A percentile compares a stretch with the other conserved stretches of the same genome.
phyloP scores from a whole-genome alignment of 352 stramenopile species.

The Phytophthora foliorum region DNA sequence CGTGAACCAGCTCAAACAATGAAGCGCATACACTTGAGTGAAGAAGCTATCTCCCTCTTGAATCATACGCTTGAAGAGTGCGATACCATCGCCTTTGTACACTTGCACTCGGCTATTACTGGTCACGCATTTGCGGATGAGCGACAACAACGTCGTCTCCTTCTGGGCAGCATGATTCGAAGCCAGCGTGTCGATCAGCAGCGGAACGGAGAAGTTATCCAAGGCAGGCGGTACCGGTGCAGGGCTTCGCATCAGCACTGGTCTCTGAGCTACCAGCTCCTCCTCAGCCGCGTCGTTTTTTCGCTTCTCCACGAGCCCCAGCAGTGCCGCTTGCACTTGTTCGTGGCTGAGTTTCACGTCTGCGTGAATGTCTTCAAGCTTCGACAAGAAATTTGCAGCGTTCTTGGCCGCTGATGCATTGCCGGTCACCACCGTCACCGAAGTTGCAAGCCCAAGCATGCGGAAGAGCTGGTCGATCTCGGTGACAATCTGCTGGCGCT shows the following conservation, averaged over 20 bases:
- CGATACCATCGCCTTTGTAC: slow-evolving; percentile 33
- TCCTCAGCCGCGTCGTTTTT: slow-evolving; percentile 22
- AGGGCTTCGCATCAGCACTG: slow-evolving; percentile 16
- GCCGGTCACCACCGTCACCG: slow-evolving; percentile 30
- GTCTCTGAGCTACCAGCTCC: slow-evolving; percentile 18
- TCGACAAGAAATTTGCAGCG: slow-evolving; percentile 30
- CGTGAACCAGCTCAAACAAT: slow-evolving; percentile 39
- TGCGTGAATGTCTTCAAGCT: slow-evolving; percentile 29
- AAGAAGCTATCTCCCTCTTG: slow-evolving; percentile 22
- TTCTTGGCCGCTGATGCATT: slow-evolving; percentile 21
- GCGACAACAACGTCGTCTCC: slow-evolving; percentile 25
- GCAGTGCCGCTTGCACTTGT: slow-evolving; percentile 29
- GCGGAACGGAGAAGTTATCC: slow-evolving; percentile 23
- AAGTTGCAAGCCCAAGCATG: slow-evolving; percentile 43
- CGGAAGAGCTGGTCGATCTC: slow-evolving; percentile 51
- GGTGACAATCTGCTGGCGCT: slow-evolving; percentile 31
- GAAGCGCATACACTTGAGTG: slow-evolving; percentile 33
- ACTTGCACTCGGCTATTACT: slow-evolving; percentile 34
- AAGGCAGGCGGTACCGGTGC: slow-evolving; percentile 13
- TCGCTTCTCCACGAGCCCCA: slow-evolving; percentile 28
- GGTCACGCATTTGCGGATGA: slow-evolving; percentile 32
- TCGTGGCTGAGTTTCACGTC: slow-evolving; percentile 32
- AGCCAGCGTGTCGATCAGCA: slow-evolving; percentile 23
- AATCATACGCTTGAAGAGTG: slow-evolving; percentile 24
- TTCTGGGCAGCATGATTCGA: slow-evolving; percentile 5